Conservation (phyloP, 192 early-diverging fungal species). For the Dissophora globulifera region DNA sequence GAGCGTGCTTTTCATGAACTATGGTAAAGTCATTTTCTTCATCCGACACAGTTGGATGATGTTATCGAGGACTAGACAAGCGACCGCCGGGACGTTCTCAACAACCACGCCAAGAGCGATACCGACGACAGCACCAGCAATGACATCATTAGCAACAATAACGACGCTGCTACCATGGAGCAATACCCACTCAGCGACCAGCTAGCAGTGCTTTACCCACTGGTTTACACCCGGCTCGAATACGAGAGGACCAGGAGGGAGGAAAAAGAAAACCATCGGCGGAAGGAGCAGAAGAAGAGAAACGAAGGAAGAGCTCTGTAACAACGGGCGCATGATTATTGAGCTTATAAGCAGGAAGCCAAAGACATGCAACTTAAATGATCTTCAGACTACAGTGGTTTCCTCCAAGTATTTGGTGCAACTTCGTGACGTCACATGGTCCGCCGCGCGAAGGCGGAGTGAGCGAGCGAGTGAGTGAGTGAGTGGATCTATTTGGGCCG, state of each 20-base stretch:
- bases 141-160: not conserved
- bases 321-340: too few relatives aligned
- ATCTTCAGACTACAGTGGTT: too few relatives aligned
- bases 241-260: conserved; percentile 15
- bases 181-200: conserved; percentile 7
- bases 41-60: conserved; percentile 4
- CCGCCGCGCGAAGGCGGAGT: too few relatives aligned
- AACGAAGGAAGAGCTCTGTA: too few relatives aligned
- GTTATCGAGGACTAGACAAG: not conserved
- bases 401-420: too few relatives aligned
- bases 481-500: too few relatives aligned
- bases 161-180: not conserved
- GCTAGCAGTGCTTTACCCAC: conserved; percentile 6
- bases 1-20: conserved; percentile 20
- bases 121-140: conserved; percentile 1
- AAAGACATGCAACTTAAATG: too few relatives aligned
- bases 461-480: too few relatives aligned
- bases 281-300: too few relatives aligned
- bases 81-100: not conserved
- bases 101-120: conserved; percentile 2
- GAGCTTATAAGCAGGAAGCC: too few relatives aligned
- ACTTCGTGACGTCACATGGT: too few relatives aligned
- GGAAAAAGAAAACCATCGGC: too few relatives aligned
- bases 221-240: conserved; percentile 7
- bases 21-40: conserved; percentile 19